Base-by-base conservation (phyloP, 2,329 filamentous ascomycete species). In the Domatiomyces globalis region DNA sequence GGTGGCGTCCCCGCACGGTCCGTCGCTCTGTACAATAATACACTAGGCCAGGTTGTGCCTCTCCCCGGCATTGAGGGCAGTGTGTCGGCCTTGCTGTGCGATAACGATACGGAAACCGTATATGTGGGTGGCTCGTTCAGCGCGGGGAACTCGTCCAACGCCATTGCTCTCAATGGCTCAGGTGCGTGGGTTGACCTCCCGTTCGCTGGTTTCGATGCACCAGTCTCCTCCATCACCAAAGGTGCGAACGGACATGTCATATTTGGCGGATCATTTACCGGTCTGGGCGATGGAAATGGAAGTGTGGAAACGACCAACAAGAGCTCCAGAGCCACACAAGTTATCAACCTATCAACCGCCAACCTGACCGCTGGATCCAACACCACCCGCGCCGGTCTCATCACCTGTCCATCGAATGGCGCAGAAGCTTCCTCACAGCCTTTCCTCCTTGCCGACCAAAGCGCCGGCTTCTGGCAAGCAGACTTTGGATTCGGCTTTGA, bases 171-270 rank as follows among this genome's bases (percentile, higher is more conserved):
- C 87, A 73, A 77, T 20, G 73, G 73, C 20, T 45, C 51, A 22
- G 71, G 79, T 27, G 80, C 78, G 47, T 95, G 86, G 83, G 78
- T 77, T 18, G 84, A 87, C 62, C 71, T 98, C 51, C 84, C 90
- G 2, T 98, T 98, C 71, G 81, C 82, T 43, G 94, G 94, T 19
- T 94, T 98, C 70, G 96, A 96, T 68, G 89, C 89, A 22, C 87
- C 87, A 1, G 88, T 98, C 49, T 79, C 80, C 56, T 85, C 89
- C 39, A 96, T 98, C 59, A 76, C 81, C 48, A 88, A 87, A 69
- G 79, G 83, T 18, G 74, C 82, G 1, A 84, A 87, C 60, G 86
- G 85, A 7, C 85, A 94, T 63, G 85, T 98, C 57, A 79, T 96
- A 51, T 98, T 95, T 64, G 94, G 87, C 46, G 92, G 92, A 48